phyloP scores from a whole-genome alignment of 2,329 filamentous ascomycete species.

The Penicillium vulpinum region DNA sequence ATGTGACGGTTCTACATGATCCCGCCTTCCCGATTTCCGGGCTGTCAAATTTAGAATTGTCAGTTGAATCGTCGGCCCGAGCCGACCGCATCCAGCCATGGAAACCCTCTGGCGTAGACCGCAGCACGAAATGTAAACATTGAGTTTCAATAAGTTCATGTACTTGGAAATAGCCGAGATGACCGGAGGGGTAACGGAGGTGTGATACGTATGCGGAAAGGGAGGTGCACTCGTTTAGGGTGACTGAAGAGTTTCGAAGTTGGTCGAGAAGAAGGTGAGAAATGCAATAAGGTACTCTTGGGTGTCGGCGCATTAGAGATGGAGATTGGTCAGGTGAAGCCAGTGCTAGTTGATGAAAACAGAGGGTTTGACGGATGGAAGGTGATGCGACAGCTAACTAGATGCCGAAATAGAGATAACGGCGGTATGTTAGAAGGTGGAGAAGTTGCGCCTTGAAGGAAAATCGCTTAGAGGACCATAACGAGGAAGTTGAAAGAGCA shows the following conservation, averaged over 20 bases:
- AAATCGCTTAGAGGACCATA: too few species aligned
- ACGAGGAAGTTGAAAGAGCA: background rate
- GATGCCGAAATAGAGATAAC: background rate
- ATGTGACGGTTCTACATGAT: background rate
- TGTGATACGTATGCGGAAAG: too few species aligned
- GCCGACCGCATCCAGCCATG: background rate
- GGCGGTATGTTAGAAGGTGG: background rate
- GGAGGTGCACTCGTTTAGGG: too few species aligned
- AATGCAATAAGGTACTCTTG: background rate
- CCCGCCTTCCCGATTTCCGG: background rate
- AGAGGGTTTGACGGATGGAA: background rate
- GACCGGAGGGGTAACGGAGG: too few species aligned
- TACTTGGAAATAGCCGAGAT: too few species aligned
- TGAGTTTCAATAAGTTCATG: too few species aligned
- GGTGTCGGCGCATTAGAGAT: background rate
- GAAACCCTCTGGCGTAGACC: background rate
- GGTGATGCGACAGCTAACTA: background rate
- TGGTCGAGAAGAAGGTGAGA: background rate
- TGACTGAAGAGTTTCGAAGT: background rate
- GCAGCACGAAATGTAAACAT: too few species aligned
- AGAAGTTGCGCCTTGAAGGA: background rate
- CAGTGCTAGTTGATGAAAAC: background rate
- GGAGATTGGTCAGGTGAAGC: background rate
- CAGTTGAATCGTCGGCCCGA: background rate
- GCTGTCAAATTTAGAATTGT: background rate